Conservation (phyloP, 345 rosid genomes). For the Eutrema japonicum region DNA sequence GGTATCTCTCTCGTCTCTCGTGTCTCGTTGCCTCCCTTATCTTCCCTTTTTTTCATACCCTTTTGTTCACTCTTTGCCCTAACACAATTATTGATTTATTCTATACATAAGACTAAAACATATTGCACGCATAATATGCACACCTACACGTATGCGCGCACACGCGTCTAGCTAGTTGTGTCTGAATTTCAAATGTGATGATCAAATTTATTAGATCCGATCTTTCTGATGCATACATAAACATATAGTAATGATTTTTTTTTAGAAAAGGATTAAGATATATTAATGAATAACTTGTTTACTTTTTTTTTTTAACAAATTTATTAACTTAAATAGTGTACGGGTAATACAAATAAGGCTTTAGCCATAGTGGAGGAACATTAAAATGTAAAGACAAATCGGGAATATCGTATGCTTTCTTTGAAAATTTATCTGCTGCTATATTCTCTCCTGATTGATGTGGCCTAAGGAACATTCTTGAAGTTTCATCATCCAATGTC, state of each 20-base stretch:
- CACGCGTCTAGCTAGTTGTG: slow-evolving; percentile 31
- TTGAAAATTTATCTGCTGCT: too few relatives aligned
- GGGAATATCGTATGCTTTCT: too few relatives aligned
- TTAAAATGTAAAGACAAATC: too few relatives aligned
- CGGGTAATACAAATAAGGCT: too few relatives aligned
- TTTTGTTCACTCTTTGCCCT: slow-evolving; percentile 43
- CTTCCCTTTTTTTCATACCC: slow-evolving; percentile 34
- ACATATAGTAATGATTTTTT: neutral
- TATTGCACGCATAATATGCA: slow-evolving; percentile 30
- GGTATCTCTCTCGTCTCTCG: slow-evolving; percentile 46
- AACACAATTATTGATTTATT: slow-evolving; percentile 36
- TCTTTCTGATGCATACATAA: slow-evolving; percentile 15
- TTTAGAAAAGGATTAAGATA: too few relatives aligned
- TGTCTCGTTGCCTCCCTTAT: slow-evolving; percentile 39
- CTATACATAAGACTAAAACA: slow-evolving; percentile 6
- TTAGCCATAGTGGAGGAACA: too few relatives aligned
- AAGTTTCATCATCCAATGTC: too few relatives aligned
- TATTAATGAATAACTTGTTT: too few relatives aligned
- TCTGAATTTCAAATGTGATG: slow-evolving; percentile 34
- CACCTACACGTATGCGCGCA: neutral
- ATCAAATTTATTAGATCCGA: slow-evolving; percentile 34
- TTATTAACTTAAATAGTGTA: too few relatives aligned
- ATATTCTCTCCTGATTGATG: too few relatives aligned
- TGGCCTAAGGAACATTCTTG: too few relatives aligned
- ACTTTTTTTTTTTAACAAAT: too few relatives aligned